Conservation (phyloP, 1,139 yeast genomes). For the Yamadazyma diospyri region DNA sequence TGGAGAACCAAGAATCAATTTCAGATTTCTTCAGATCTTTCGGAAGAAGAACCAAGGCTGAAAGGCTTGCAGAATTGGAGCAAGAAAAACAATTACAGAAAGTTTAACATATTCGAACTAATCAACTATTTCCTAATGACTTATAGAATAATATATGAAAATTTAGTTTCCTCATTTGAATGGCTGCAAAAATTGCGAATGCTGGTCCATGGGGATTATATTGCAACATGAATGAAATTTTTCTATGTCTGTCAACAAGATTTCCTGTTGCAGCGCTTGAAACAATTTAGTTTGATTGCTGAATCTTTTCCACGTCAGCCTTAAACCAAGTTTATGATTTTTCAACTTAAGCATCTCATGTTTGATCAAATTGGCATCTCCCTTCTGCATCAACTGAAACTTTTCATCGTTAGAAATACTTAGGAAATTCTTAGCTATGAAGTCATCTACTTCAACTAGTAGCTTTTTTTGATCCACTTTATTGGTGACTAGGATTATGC, state of each 20-base stretch:
- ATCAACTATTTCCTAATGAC: too few species aligned
- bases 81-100: not conserved
- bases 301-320: not conserved
- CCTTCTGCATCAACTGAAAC: not conserved
- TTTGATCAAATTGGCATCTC: slow-evolving; percentile 4
- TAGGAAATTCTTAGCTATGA: not conserved
- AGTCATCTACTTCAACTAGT: not conserved
- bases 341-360: not conserved
- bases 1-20: slow-evolving; percentile 5
- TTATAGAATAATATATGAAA: too few species aligned
- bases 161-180: too few species aligned
- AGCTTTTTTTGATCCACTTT: not conserved
- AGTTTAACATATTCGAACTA: not conserved
- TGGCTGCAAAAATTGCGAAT: slow-evolving; percentile 1
- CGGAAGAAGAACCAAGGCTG: slow-evolving; percentile 7
- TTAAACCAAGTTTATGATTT: not conserved
- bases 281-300: slow-evolving; percentile 1
- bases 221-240: slow-evolving; percentile 3
- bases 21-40: slow-evolving; percentile 6
- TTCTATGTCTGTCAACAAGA: not conserved
- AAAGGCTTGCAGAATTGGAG: slow-evolving; percentile 5
- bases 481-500: slow-evolving; percentile 17
- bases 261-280: slow-evolving; percentile 5
- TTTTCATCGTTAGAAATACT: not conserved
- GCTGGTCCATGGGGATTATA: not conserved